These are phyloP conservation scores for Starmerella bombicola DNA, from an alignment of 805 yeast genomes.

Conservation along the genomic window DNA sequence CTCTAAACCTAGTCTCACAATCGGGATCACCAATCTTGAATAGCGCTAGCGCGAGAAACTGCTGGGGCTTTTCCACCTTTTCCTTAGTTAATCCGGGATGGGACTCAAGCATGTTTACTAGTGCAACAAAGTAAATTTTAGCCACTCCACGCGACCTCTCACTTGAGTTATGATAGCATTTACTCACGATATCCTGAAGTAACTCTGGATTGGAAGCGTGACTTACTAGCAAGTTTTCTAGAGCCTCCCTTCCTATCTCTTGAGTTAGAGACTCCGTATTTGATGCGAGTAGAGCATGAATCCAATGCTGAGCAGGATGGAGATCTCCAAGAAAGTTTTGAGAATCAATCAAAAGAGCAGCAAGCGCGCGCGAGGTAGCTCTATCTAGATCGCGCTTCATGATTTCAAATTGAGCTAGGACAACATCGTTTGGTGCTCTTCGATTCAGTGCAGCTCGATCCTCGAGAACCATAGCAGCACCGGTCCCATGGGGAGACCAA, in stretches of 20 bases:
- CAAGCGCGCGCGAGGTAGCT: constrained; percentile 73
- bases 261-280: constrained; percentile 45
- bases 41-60: constrained; percentile 59
- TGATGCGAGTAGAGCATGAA: constrained; percentile 50
- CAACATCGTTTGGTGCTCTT: constrained; percentile 18
- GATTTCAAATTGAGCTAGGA: constrained; percentile 42
- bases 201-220: constrained; percentile 45
- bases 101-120: constrained; percentile 51
- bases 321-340: constrained; percentile 31
- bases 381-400: constrained; percentile 58
- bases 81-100: constrained; percentile 29
- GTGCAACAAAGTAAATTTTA: constrained; percentile 56
- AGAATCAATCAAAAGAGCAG: constrained; percentile 56
- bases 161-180: constrained; percentile 47
- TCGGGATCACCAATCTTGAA: constrained; percentile 70
- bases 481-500: constrained; percentile 88
- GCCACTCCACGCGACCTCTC: constrained; percentile 36
- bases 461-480: constrained; percentile 46
- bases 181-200: constrained; percentile 48
- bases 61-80: constrained; percentile 37
- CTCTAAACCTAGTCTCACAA: constrained; percentile 53
- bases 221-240: constrained; percentile 49
- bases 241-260: constrained; percentile 55
- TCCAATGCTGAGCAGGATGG: constrained; percentile 60
- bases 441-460: constrained; percentile 50